Evolutionary conservation across 768 basidiomycete genomes (phyloP), one percentile per base, ranked within the genome.

Genomic region (Boletus subcaerulescens): DNA sequence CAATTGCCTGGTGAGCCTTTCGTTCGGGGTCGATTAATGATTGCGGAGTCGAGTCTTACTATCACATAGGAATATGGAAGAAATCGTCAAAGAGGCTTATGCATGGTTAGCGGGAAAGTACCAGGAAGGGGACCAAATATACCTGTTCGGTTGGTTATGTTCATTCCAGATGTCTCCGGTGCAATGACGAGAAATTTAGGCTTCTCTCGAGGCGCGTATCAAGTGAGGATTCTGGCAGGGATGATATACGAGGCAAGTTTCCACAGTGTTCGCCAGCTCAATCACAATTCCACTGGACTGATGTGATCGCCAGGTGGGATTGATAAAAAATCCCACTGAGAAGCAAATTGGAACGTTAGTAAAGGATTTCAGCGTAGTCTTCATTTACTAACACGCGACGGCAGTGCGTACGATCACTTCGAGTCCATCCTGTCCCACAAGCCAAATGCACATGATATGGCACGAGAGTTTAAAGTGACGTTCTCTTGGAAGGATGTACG

Each of bases 401-500:
- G 18, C 33, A 53, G 53, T n/a, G 46, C 53, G 35, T 53, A 53
- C 33, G 53, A 53, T n/a, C 53, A 53, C 18, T 53, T 53, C 22
- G 41, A 53, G n/a, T 48, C 53, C 24, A 36, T 53, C 10, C n/a
- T 53, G 26, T 48, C 7, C 5, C 53, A 68, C 29, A 65, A 54
- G 33, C 56, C 55, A 17, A 67, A 59, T 54, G 50, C 65, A 24
- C 57, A 33, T 20, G 53, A 53, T 36, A 29, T 53, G 50, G 53
- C 59, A 50, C 45, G 39, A 46, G 64, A 58, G 18, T 82, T 81
- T 66, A 81, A 78, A 65, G 68, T 70, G 14, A 72, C 78, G 0
- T 80, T 80, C 54, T 79, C 76, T 4, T 65, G 65, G 65, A 71
- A 73, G 29, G 69, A 73, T 36, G 71, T 79, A 1, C 57, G 65